phyloP scores from a whole-genome alignment of 1,284 basidiomycete genomes.

The Moniliophthora roreri region DNA sequence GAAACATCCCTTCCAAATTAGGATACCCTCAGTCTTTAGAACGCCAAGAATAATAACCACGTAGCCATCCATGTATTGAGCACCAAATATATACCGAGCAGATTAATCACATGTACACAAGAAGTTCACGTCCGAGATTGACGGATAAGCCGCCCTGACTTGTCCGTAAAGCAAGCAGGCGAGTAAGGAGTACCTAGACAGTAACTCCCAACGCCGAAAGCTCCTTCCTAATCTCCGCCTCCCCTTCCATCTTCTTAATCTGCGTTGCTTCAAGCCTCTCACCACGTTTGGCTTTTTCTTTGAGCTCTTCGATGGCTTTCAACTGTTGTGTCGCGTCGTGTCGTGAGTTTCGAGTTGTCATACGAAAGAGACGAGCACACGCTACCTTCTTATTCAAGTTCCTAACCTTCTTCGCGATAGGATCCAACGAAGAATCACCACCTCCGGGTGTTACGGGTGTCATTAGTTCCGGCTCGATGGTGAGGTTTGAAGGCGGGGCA shows the following conservation, averaged over 20 bases:
- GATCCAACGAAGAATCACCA: conserved; percentile 66
- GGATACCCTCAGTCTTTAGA: too few relatives aligned
- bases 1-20: too few relatives aligned
- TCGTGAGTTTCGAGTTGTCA: conserved; percentile 8
- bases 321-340: too few relatives aligned
- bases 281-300: conserved; percentile 84
- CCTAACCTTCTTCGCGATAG: conserved; percentile 86
- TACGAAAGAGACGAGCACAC: conserved; percentile 22
- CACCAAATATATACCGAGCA: too few relatives aligned
- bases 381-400: conserved; percentile 97
- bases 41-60: too few relatives aligned
- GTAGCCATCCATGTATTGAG: too few relatives aligned
- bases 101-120: too few relatives aligned
- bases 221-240: conserved; percentile 82
- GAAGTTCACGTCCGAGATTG: too few relatives aligned
- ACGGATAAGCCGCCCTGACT: too few relatives aligned
- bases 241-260: conserved; percentile 92
- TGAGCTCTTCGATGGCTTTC: conserved; percentile 94
- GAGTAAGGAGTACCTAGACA: too few relatives aligned
- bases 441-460: conserved; percentile 58
- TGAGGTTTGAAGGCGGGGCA: too few relatives aligned
- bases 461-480: conserved; percentile 28
- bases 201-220: conserved; percentile 41
- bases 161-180: too few relatives aligned
- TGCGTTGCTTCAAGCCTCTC: conserved; percentile 93